These are phyloP conservation scores for Thalassia testudinum DNA, from an alignment of 116 monocot genomes.

Conservation along the genomic window DNA sequence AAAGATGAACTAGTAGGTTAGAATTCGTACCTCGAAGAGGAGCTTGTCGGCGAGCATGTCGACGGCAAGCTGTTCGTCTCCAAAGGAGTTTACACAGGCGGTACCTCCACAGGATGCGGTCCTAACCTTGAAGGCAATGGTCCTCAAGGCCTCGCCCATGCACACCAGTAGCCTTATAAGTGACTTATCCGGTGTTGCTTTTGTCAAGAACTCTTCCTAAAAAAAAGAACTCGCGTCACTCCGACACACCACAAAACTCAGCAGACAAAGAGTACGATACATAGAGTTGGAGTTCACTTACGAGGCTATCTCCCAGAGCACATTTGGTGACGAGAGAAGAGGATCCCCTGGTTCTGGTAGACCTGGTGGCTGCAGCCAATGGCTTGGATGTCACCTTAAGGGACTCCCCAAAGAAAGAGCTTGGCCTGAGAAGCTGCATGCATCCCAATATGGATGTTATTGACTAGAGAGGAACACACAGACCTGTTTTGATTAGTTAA, in stretches of 20 bases:
- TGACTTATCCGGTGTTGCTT: constrained; percentile 91
- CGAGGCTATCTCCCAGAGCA: constrained; percentile 86
- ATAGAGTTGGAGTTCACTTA: constrained; percentile 8
- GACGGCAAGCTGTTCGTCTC: constrained; percentile 97
- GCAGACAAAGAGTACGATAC: neutral
- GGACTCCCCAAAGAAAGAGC: constrained; percentile 57
- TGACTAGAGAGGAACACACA: neutral
- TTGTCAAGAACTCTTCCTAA: constrained; percentile 86
- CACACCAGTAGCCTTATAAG: constrained; percentile 75
- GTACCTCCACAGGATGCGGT: constrained; percentile 95
- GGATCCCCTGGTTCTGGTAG: constrained; percentile 1
- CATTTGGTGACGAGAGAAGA: constrained; percentile 54
- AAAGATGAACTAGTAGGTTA: too few relatives aligned
- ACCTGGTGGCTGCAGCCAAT: constrained; percentile 12
- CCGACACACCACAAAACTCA: neutral
- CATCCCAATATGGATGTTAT: too few relatives aligned
- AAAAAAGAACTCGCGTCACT: too few relatives aligned
- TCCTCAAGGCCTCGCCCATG: constrained; percentile 95
- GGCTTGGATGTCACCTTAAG: constrained; percentile 19
- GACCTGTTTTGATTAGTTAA: neutral
- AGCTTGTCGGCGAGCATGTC: constrained; percentile 93
- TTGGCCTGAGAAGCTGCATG: constrained; percentile 33
- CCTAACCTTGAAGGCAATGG: constrained; percentile 92
- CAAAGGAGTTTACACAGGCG: constrained; percentile 91
- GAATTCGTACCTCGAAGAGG: constrained; percentile 58